Evolutionary conservation across 2,329 filamentous ascomycete genomes (phyloP).

Genomic region (Chaetomiaceae sp.): DNA sequence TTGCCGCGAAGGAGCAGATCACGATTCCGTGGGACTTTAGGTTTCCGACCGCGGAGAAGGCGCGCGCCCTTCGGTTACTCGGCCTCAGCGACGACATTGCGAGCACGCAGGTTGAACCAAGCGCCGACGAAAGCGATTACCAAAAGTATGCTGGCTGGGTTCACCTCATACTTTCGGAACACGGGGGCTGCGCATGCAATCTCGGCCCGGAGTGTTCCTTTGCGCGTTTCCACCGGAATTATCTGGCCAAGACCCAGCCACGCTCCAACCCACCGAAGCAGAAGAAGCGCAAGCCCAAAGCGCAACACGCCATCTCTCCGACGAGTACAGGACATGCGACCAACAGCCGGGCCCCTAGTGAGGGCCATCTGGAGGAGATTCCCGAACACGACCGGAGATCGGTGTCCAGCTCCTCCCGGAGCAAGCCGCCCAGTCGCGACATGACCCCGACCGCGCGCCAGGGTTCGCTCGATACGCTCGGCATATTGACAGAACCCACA

Average conservation of each 20-base stretch:
- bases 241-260: slow-evolving; percentile 43
- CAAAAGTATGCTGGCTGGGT: slow-evolving; percentile 60
- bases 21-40: slow-evolving; percentile 65
- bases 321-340: slow-evolving; percentile 58
- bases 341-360: slow-evolving; percentile 60
- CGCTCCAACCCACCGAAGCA: slow-evolving; percentile 40
- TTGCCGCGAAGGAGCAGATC: slow-evolving; percentile 59
- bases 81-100: slow-evolving; percentile 58
- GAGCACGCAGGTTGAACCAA: slow-evolving; percentile 44
- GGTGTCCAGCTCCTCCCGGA: slow-evolving; percentile 49
- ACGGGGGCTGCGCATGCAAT: slow-evolving; percentile 74
- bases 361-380: slow-evolving; percentile 53
- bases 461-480: slow-evolving; percentile 55
- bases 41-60: slow-evolving; percentile 50
- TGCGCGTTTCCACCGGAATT: slow-evolving; percentile 56
- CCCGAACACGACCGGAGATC: slow-evolving; percentile 49
- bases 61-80: slow-evolving; percentile 53
- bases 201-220: slow-evolving; percentile 59
- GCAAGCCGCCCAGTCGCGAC: slow-evolving; percentile 63
- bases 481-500: slow-evolving; percentile 58
- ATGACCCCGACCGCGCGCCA: slow-evolving; percentile 55
- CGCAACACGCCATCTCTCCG: slow-evolving; percentile 51
- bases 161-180: slow-evolving; percentile 66
- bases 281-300: slow-evolving; percentile 51
- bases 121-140: slow-evolving; percentile 57